Percentiles rank a stretch among this genome's conserved stretches.
phyloP scores from a whole-genome alignment of 306 rosid genomes.

The Echinosophora koreensis region DNA sequence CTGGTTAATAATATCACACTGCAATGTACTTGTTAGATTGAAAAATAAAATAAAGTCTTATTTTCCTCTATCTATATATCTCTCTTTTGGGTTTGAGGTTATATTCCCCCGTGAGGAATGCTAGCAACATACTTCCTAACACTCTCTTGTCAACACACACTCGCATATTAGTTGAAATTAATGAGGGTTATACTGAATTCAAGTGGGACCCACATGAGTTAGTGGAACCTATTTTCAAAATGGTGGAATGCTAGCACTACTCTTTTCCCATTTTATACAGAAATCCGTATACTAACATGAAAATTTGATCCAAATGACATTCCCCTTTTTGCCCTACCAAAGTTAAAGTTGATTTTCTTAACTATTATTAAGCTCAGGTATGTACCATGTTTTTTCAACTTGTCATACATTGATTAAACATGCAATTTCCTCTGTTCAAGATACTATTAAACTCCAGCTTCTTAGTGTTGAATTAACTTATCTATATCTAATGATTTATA shows the following conservation, averaged over 20 bases:
- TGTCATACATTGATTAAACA: constrained; percentile 3
- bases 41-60: neutral
- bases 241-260: too few relatives aligned
- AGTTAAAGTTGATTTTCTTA: constrained; percentile 19
- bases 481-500: too few relatives aligned
- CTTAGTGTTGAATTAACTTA: constrained; percentile 11
- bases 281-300: neutral
- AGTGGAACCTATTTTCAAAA: too few relatives aligned
- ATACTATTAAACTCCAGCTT: neutral
- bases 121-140: too few relatives aligned
- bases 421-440: constrained; percentile 1
- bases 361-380: constrained; percentile 2
- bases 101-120: too few relatives aligned
- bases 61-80: neutral
- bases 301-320: neutral
- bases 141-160: too few relatives aligned
- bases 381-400: constrained; percentile 22
- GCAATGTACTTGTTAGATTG: neutral
- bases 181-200: too few relatives aligned
- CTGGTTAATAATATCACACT: neutral
- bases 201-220: too few relatives aligned
- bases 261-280: too few relatives aligned
- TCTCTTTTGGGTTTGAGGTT: neutral
- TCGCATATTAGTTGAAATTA: too few relatives aligned
- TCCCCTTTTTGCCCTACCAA: neutral